A percentile compares a stretch with the other conserved stretches of the same genome.
Evolutionary conservation across 371 early-diverging fungal species (phyloP).

Genomic region (Syncephalastrum contaminatum): DNA sequence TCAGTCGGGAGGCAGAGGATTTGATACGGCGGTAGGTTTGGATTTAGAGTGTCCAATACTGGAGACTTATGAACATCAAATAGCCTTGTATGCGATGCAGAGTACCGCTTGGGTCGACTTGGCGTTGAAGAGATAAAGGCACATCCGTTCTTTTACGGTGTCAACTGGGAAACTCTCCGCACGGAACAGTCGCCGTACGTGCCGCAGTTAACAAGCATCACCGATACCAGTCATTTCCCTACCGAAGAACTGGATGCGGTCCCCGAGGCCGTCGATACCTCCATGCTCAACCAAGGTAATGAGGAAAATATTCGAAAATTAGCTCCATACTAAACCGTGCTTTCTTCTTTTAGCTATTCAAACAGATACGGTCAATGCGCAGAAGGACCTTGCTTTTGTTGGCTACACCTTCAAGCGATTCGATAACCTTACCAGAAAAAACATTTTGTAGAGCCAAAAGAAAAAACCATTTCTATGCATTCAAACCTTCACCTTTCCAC

Average conservation of each 20-base stretch:
- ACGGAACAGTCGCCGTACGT: conserved; percentile 88
- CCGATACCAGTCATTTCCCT: conserved; percentile 97
- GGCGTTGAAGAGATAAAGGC: conserved; percentile 85
- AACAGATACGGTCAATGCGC: conserved; percentile 54
- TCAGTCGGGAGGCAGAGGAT: conserved; percentile 90
- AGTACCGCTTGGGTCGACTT: conserved; percentile 77
- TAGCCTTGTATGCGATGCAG: conserved; percentile 85
- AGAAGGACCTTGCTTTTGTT: conserved; percentile 94
- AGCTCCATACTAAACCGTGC: neutral
- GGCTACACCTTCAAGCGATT: conserved; percentile 96
- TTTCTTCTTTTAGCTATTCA: conserved; percentile 20
- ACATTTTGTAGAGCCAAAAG: conserved; percentile 57
- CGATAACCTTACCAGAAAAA: conserved; percentile 81
- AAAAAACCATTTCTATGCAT: too few relatives aligned
- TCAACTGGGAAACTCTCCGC: conserved; percentile 92
- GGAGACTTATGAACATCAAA: neutral
- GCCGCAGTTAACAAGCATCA: conserved; percentile 91
- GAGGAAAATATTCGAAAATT: neutral
- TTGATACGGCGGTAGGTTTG: conserved; percentile 72
- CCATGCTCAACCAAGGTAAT: conserved; percentile 17
- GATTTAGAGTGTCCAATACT: neutral
- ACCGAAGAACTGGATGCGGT: conserved; percentile 88
- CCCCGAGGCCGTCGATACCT: conserved; percentile 50
- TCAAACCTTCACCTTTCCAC: too few relatives aligned
- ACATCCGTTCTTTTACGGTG: conserved; percentile 96